Evolutionary conservation across 2,329 filamentous ascomycete species (phyloP).

Genomic region (Microsporum audouinii): DNA sequence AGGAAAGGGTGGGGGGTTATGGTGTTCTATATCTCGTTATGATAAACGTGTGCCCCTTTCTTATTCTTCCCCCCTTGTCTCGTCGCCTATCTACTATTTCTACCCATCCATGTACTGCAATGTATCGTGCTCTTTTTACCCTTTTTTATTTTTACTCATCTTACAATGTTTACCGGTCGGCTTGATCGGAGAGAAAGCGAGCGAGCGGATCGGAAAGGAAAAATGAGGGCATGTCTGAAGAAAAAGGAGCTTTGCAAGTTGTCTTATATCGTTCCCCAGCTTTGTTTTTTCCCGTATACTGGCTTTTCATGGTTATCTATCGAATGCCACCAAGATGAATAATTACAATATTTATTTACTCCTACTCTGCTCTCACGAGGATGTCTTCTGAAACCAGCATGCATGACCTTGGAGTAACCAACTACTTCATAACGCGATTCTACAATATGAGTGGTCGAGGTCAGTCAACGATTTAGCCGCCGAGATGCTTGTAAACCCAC

Average conservation of each 20-base stretch:
- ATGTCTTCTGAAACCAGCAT: too few relatives aligned
- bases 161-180: background rate
- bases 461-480: background rate
- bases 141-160: background rate
- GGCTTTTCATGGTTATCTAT: background rate
- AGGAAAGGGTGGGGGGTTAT: slow-evolving; percentile 4
- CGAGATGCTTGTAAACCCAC: background rate
- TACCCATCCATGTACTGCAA: background rate
- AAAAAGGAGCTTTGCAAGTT: background rate
- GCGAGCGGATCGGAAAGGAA: background rate
- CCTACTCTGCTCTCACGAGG: too few relatives aligned
- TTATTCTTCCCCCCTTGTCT: background rate
- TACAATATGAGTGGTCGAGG: background rate
- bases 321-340: background rate
- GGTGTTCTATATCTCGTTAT: slow-evolving; percentile 6
- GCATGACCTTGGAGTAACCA: too few relatives aligned
- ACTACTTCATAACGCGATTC: background rate
- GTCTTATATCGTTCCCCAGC: background rate
- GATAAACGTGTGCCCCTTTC: slow-evolving; percentile 3
- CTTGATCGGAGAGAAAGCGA: background rate
- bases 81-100: background rate
- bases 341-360: background rate
- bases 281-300: background rate
- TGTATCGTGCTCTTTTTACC: background rate
- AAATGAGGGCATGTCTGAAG: background rate